These are phyloP conservation scores for Zopfochytrium polystomum DNA, from an alignment of 371 early-diverging fungal genomes.

Conservation along the genomic window DNA sequence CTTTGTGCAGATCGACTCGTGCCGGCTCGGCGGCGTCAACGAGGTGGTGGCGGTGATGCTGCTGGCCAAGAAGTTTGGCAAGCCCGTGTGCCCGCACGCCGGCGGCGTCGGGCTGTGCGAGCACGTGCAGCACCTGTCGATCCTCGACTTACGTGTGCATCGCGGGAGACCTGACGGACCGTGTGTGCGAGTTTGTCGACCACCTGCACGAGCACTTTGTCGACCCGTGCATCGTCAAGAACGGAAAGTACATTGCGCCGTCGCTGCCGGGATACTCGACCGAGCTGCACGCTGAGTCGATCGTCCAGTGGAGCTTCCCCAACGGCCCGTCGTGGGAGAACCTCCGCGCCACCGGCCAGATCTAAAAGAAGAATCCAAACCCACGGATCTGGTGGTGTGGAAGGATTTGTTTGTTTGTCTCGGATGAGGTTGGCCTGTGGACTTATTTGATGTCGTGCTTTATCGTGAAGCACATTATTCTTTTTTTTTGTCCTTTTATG, in stretches of 20 bases:
- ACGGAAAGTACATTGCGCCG: conserved; percentile 8
- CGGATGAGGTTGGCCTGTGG: no score
- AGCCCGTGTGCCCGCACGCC: conserved; percentile 9
- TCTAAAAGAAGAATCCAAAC: no score
- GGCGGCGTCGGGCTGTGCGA: conserved; percentile 7
- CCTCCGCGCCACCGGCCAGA: conserved; percentile 2
- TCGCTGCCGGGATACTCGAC: conserved; percentile 8
- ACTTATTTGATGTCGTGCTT: no score
- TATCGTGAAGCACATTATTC: no score
- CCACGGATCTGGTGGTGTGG: no score
- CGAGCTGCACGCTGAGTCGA: conserved; percentile 9
- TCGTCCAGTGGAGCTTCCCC: conserved; percentile 1
- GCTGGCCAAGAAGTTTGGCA: conserved; percentile 7
- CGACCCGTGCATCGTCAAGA: conserved; percentile 5
- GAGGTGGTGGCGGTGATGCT: conserved; percentile 4
- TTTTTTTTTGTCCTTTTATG: no score
- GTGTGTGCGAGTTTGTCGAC: conserved; percentile 9
- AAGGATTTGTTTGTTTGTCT: no score
- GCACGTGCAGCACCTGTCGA: conserved; percentile 7
- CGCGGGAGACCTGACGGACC: conserved; percentile 4
- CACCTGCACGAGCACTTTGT: conserved; percentile 10
- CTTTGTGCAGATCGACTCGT: conserved; percentile 6
- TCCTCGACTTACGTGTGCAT: conserved; percentile 2
- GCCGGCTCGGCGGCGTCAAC: conserved; percentile 9
- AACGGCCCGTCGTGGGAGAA: conserved; percentile 6